Base-by-base conservation (phyloP, 176 grass and related monocot species). In the Musa troglodytarum region DNA sequence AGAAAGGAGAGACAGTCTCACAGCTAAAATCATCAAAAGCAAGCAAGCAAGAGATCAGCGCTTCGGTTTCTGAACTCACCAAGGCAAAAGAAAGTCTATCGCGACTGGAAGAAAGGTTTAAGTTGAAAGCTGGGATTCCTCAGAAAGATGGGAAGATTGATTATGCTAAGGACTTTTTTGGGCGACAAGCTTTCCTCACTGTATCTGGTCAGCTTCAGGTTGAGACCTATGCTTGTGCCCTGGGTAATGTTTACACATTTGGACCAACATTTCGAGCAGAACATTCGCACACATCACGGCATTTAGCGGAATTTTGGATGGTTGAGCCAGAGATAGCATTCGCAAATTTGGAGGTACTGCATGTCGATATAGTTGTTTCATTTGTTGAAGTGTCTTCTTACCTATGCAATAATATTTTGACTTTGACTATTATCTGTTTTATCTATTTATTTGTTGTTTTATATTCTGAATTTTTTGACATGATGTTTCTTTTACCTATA, bases 261-360 rank as follows among this genome's bases (percentile, higher is more conserved):
- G 93, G 93, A 26, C 93, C 93, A 57, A 97, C 93, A 63, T 97
- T 97, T 82, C 83, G 90, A 66, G 93, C 93, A 68, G 93, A 97
- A 68, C 88, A 97, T 77, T 80, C 93, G 1, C 93, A 97, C 65
- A 97, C 93, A 0, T 88, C 93, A 50, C 88, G 93, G 2, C 93
- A 97, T 83, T 84, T 97, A 65, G 85, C 90, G 28, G 93, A 97
- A 63, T 97, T 97, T 89, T 97, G 93, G 93, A 97, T 97, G 93
- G 93, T 97, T 85, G 93, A 97, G 79, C 93, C 93, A 43, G 93
- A 97, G 82, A 85, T 97, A 29, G 93, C 93, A 79, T 97, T 93
- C 83, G 93, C 93, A 74, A 97, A 92, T 76, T 77, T 97, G 74
- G 85, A 93, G 90, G 93, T 97, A 83, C 22, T n/a, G 14, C 22